Base-by-base conservation (phyloP, 1,284 basidiomycete genomes). In the Leccinum solheimii region DNA sequence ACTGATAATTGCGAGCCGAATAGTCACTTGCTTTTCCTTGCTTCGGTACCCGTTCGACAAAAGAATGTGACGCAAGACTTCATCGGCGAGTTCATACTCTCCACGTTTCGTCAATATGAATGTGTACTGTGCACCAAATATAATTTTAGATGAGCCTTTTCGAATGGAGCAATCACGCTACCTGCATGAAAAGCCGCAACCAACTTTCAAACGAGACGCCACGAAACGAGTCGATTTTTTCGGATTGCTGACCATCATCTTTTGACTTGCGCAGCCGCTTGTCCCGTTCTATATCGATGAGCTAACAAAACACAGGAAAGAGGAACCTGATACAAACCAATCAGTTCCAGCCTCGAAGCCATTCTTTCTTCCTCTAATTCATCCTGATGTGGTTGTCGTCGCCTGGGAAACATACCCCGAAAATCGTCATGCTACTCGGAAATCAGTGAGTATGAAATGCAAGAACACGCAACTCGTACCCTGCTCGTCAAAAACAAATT, bases 161-260 rank as follows among this genome's bases (percentile, higher is more conserved):
- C 2, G 2, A 16, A 13, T 7, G n/a, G 23, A 63, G 32, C 9
- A 34, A 30, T 26, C 27, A 57, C 64, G 80, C 63, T 57, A 94
- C 95, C 80, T 95, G 90, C 79, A 97, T 86, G 67, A 95, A 88
- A 21, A 98, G 72, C 3, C 81, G 79, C 55, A 97, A 75, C 97
- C 97, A 98, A 57, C 92, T 87, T 61, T 92, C 88, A 66, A 95
- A 92, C 2, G 81, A 81, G n/a, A 97, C 81, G 0, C 92, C 91
- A 6, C 95, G 87, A 74, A 97, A 98, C 1, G 83, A 77, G 56
- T 85, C 79, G 1, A 87, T 81, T 34, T 52, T 82, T 11, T 75
- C 76, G 1, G 64, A 40, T 51, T 61, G 77, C 64, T 51, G 72
- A 66, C 63, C 68, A 21, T 75, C 74, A 61, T 77, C 75, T 71